phyloP scores from a whole-genome alignment of 2,329 filamentous ascomycete genomes.

The Rhytidhysteron rufulum region DNA sequence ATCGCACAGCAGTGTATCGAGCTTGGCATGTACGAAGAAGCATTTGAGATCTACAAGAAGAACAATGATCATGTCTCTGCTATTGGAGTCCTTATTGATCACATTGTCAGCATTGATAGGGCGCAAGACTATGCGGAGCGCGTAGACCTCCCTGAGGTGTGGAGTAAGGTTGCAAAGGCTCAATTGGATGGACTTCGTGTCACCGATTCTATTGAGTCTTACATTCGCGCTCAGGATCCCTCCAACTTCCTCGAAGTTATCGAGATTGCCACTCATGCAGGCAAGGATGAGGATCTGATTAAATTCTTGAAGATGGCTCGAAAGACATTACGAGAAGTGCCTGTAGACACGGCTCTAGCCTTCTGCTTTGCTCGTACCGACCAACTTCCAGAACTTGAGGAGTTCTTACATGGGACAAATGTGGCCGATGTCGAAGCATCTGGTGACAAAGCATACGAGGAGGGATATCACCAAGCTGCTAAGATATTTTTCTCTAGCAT shows the following conservation, averaged over 20 bases:
- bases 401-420: conserved; percentile 89
- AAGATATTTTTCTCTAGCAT: conserved; percentile 99
- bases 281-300: conserved; percentile 96
- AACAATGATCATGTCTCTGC: conserved; percentile 83
- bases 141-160: conserved; percentile 90
- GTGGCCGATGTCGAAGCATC: conserved; percentile 95
- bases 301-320: conserved; percentile 96
- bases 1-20: conserved; percentile 92
- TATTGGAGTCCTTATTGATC: conserved; percentile 87
- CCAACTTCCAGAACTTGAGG: conserved; percentile 88
- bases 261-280: conserved; percentile 88
- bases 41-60: conserved; percentile 99
- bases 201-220: conserved; percentile 89
- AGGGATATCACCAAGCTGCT: conserved; percentile 90
- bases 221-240: conserved; percentile 91
- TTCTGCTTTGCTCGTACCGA: conserved; percentile 92
- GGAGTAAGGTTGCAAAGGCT: conserved; percentile 97
- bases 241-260: conserved; percentile 95
- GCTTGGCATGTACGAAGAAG: conserved; percentile 92
- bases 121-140: conserved; percentile 94
- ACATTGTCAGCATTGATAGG: conserved; percentile 96
- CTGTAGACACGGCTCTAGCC: conserved; percentile 88
- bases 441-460: conserved; percentile 94
- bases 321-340: conserved; percentile 90
- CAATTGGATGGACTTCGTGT: conserved; percentile 94